Percentiles rank a stretch among this genome's conserved stretches.
Conservation (phyloP, 495 filamentous ascomycete species). For the Penicillium silybi region DNA sequence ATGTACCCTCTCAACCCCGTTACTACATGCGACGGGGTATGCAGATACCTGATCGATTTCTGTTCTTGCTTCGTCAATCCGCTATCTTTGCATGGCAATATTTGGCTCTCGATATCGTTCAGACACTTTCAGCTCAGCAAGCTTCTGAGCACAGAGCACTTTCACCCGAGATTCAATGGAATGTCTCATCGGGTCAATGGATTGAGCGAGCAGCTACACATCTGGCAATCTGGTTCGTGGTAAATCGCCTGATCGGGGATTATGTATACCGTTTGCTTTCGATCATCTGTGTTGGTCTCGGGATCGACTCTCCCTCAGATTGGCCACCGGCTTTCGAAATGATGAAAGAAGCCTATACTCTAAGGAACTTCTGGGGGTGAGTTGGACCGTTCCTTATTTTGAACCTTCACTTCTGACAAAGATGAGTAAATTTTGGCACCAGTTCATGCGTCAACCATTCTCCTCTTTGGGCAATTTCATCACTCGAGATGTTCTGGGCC, state of each 20-base stretch:
- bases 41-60: no score
- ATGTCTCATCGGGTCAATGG: slow-evolving; percentile 11
- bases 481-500: not conserved
- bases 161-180: not conserved
- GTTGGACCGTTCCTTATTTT: slow-evolving; percentile 1
- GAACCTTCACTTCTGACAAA: not conserved
- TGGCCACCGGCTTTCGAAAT: slow-evolving; percentile 37
- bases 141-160: no score
- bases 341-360: slow-evolving; percentile 25
- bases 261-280: slow-evolving; percentile 18
- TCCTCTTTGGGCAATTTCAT: not conserved
- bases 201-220: slow-evolving; percentile 15
- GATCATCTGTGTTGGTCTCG: slow-evolving; percentile 16
- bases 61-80: no score
- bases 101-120: no score
- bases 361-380: slow-evolving; percentile 33
- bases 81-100: no score
- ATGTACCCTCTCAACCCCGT: no score
- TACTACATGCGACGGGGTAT: no score
- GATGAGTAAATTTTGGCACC: slow-evolving; percentile 3
- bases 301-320: slow-evolving; percentile 19
- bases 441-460: slow-evolving; percentile 4
- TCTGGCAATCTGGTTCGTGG: slow-evolving; percentile 16
- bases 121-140: no score
- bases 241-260: slow-evolving; percentile 21